A percentile compares a stretch with the other conserved stretches of the same genome.
Conservation (phyloP, 2,329 filamentous ascomycete genomes). For the Cercospora citrullina region DNA sequence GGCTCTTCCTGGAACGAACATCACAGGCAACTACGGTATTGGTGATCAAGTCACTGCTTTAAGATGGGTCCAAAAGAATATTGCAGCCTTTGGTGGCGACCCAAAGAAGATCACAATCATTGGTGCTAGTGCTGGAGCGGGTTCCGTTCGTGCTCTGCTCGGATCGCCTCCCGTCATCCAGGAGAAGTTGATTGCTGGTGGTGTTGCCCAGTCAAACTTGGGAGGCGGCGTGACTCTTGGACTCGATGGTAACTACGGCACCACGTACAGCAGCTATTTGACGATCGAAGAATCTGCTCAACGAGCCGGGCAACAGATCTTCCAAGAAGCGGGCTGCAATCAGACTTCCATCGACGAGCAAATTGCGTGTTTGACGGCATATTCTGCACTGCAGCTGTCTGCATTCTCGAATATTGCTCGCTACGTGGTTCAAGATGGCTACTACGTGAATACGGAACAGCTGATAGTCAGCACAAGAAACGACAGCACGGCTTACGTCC, state of each 20-base stretch:
- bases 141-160: constrained; percentile 57
- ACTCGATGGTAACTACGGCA: constrained; percentile 57
- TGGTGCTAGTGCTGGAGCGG: constrained; percentile 55
- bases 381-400: constrained; percentile 48
- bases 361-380: constrained; percentile 55
- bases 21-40: constrained; percentile 58
- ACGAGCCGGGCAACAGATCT: constrained; percentile 53
- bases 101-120: constrained; percentile 49
- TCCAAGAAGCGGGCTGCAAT: constrained; percentile 55
- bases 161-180: constrained; percentile 51
- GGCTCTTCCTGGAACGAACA: constrained; percentile 56
- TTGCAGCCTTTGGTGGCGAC: constrained; percentile 28
- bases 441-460: constrained; percentile 54
- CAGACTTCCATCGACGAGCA: constrained; percentile 47
- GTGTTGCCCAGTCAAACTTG: constrained; percentile 54
- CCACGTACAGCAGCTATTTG: constrained; percentile 60
- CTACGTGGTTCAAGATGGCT: constrained; percentile 61
- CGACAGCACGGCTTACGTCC: constrained; percentile 50
- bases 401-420: constrained; percentile 47
- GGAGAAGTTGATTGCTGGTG: constrained; percentile 47
- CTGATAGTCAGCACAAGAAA: constrained; percentile 49
- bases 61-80: constrained; percentile 50
- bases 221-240: constrained; percentile 59
- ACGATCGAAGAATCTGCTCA: constrained; percentile 56
- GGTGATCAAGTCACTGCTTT: constrained; percentile 54